phyloP scores from a whole-genome alignment of 1,284 basidiomycete genomes.

The Takashimella tepidaria region DNA sequence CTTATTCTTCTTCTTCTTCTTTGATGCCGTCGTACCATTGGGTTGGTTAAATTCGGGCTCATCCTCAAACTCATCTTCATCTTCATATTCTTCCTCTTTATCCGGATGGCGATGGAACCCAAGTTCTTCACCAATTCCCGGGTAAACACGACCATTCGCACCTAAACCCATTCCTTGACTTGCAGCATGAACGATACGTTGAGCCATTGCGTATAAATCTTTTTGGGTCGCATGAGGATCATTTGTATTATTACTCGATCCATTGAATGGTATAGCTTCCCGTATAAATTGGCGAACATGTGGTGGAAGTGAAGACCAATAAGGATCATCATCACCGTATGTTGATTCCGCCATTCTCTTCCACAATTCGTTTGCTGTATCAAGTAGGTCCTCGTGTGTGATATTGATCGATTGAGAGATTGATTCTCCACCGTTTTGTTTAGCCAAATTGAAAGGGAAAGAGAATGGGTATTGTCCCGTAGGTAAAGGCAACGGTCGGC shows the following conservation, averaged over 20 bases:
- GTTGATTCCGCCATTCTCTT: slow-evolving; percentile 48
- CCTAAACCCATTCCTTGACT: slow-evolving; percentile 53
- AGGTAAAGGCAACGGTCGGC: slow-evolving; percentile 4
- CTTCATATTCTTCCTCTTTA: slow-evolving; percentile 51
- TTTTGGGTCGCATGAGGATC: slow-evolving; percentile 36
- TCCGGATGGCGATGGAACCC: slow-evolving; percentile 53
- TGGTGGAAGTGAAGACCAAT: slow-evolving; percentile 56
- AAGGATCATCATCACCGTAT: slow-evolving; percentile 54
- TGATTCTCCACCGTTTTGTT: slow-evolving; percentile 1
- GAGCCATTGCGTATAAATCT: slow-evolving; percentile 62
- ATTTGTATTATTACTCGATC: slow-evolving; percentile 25
- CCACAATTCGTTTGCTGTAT: slow-evolving; percentile 48
- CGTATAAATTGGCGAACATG: slow-evolving; percentile 56
- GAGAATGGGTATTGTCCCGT: slow-evolving; percentile 4
- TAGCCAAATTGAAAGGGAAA: slow-evolving; percentile 1
- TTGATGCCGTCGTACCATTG: slow-evolving; percentile 40
- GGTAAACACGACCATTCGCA: slow-evolving; percentile 29
- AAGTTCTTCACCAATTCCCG: slow-evolving; percentile 49
- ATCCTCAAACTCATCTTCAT: slow-evolving; percentile 44
- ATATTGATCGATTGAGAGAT: slow-evolving; percentile 37
- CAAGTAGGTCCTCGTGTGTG: slow-evolving; percentile 47
- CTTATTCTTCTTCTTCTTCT: slow-evolving; percentile 56
- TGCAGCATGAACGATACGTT: slow-evolving; percentile 56
- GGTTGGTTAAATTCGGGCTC: slow-evolving; percentile 22
- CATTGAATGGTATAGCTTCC: slow-evolving; percentile 53